Evolutionary conservation across 768 basidiomycete genomes (phyloP), one percentile per base, ranked within the genome.

Genomic region (Phlegmacium glaucopus): DNA sequence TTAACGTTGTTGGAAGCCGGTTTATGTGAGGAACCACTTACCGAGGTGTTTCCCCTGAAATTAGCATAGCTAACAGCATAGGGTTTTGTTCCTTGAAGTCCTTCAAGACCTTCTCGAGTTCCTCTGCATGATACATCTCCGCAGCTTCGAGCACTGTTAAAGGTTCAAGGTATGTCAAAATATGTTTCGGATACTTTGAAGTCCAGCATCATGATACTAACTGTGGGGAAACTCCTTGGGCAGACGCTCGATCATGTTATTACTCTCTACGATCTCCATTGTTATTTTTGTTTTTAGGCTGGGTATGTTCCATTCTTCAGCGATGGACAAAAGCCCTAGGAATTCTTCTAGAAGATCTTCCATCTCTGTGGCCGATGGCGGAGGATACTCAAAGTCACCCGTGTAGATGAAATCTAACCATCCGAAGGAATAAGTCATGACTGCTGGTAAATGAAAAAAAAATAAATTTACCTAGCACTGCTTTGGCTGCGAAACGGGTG

Each of bases 381-480:
- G 16, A 6, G 46, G 40, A n/a, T 51, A 28, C 8, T 44, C 44
- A 38, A 55, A 40, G 32, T 44, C 48, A 6, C 64, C 61, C 4
- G 63, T 66, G 46, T 70, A 68, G 3, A 61, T 52, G 30, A 58
- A 61, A 48, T 70, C 68, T 22, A 22, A 22, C n/a, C n/a, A n/a
- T 70, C 34, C 32, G 42, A 26, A 46, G 39, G 30, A 29, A 22
- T 37, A 35, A 22, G 3, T 40, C 15, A 18, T 42, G 9, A 15
- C 30, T 22, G 11, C 15, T 4, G 16, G 22, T 22, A 10, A 3
- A 5, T 4, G 36, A 2, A 10, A 13, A 11, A 22, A 29, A 10
- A 9, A n/a, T 6, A 15, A 28, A 50, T 60, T 48, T 39, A 67
- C 69, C 61, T 3, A 71, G 54, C 13, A 64, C 50, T 15, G 42